Conservation (phyloP, 2,329 filamentous ascomycete genomes). For the Phoma herbarum region DNA sequence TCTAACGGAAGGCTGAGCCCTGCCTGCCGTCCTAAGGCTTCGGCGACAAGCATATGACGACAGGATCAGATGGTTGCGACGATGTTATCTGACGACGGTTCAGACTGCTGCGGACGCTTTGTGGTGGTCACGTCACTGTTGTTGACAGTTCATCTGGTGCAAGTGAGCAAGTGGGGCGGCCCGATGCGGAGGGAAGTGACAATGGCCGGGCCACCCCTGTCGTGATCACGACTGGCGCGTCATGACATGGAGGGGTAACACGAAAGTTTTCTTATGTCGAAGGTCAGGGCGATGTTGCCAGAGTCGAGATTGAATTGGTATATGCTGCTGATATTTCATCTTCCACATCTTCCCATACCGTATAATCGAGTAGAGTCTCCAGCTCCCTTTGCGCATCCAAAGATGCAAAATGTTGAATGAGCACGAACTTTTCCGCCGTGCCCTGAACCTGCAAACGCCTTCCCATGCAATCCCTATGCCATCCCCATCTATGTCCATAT, state of each 20-base stretch:
- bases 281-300: background rate
- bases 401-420: constrained; percentile 21
- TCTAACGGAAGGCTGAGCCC: no score
- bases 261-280: background rate
- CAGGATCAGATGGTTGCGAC: no score
- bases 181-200: background rate
- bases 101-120: no score
- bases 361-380: background rate
- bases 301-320: background rate
- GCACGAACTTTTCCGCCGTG: constrained; percentile 9
- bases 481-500: constrained; percentile 21
- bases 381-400: background rate
- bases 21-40: no score
- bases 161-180: background rate
- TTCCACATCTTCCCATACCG: background rate
- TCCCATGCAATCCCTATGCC: constrained; percentile 28
- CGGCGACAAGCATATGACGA: background rate
- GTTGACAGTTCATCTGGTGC: background rate
- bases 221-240: constrained; percentile 1
- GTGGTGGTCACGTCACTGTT: background rate
- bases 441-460: constrained; percentile 31
- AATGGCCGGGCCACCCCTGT: constrained; percentile 4
- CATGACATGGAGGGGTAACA: constrained; percentile 9
- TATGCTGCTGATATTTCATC: background rate
- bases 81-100: background rate